These are phyloP conservation scores for Penstemon eatonii DNA, from an alignment of 257 asterid species.

Conservation along the genomic window DNA sequence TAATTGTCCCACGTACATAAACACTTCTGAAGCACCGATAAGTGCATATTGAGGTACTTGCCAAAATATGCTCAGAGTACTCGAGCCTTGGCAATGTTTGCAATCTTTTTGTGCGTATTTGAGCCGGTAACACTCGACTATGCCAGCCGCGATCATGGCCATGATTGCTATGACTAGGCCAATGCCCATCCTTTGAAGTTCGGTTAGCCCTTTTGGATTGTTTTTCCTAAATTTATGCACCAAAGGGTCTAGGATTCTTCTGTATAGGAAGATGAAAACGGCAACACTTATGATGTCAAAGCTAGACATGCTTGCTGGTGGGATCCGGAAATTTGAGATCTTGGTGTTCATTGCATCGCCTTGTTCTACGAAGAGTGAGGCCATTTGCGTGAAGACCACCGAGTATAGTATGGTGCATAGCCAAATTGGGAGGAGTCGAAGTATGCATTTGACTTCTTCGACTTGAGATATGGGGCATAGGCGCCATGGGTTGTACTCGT, in stretches of 20 bases:
- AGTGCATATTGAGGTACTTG: slow-evolving; percentile 35
- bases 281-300: slow-evolving; percentile 91
- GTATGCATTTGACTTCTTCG: slow-evolving; percentile 88
- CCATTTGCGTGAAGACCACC: slow-evolving; percentile 96
- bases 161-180: slow-evolving; percentile 35
- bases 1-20: slow-evolving; percentile 37
- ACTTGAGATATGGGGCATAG: slow-evolving; percentile 90
- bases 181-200: slow-evolving; percentile 58
- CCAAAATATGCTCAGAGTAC: slow-evolving; percentile 35
- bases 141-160: slow-evolving; percentile 37
- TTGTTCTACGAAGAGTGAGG: slow-evolving; percentile 91
- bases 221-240: slow-evolving; percentile 39
- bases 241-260: slow-evolving; percentile 64
- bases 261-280: slow-evolving; percentile 69
- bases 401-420: slow-evolving; percentile 92
- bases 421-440: slow-evolving; percentile 89
- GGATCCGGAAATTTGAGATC: slow-evolving; percentile 68
- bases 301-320: slow-evolving; percentile 94
- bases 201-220: slow-evolving; percentile 54
- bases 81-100: neutral
- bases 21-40: slow-evolving; percentile 38
- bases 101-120: neutral
- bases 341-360: slow-evolving; percentile 84
- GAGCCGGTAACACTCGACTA: slow-evolving; percentile 25
- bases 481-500: slow-evolving; percentile 56